Base-by-base conservation (phyloP, 352 stramenopile species). In the Globisporangium polare region DNA sequence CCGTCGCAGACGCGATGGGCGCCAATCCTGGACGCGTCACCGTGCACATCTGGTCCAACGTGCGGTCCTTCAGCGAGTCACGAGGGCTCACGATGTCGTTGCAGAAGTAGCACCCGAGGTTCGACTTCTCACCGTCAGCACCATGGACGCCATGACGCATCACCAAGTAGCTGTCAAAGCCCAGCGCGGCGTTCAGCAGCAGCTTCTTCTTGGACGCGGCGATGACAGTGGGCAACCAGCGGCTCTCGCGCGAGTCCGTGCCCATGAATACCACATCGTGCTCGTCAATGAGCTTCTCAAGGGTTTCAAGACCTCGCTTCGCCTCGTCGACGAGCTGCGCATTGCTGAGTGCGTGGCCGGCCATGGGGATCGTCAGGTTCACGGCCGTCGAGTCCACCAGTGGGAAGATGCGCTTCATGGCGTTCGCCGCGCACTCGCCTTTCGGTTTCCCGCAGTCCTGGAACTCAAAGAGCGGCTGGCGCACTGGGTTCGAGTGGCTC, bases 1-100 rank as follows among this genome's bases (percentile, higher is more conserved):
- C 95, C 33, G 98, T 97, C 2, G 89, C 89, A 33, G 90, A 84
- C 17, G 95, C 94, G 31, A 98, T 96, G 2, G 90, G 89, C 6
- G 93, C 90, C 13, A 99, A 79, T 7, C 98, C 98, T 5, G 97
- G 97, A 13, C 97, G 82, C 35, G 98, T 99, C 2, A 99, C 97
- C 1, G 98, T 99, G 69, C 98, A 99, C 88, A 99, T 98, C 83
- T 99, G 97, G 73, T 99, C 98, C 12, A 99, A 60, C 8, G 97
- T 99, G 12, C 97, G 90, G 69, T 99, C 97, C 24, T 91, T 95
- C 24, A 96, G 86, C 26, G 96, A 99, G 71, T 99, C 98, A 27
- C 95, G 91, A 4, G 98, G 97, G 59, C 97, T 98, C 20, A 99
- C 96, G 27, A 99, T 91, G 74, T 99, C 97, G 60, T 97, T 99